Evolutionary conservation across 2,329 filamentous ascomycete species (phyloP).

Genomic region (Ascosphaera pollenicola): DNA sequence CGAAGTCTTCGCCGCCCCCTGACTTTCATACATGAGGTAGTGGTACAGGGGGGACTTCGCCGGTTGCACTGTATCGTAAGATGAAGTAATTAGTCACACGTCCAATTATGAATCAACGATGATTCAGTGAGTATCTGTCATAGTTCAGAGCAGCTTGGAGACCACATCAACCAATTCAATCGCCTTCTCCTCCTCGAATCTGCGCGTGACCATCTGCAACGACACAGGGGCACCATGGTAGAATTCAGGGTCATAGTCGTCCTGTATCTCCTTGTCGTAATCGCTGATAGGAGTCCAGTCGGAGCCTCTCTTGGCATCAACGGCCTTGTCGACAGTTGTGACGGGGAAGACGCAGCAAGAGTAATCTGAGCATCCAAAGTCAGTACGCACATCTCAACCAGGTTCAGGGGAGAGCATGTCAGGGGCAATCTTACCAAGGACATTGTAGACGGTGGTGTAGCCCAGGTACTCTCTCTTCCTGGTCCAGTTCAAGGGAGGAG

Average conservation of each 20-base stretch:
- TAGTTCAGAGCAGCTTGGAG: constrained; percentile 7
- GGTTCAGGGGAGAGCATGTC: not conserved
- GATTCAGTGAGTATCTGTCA: not conserved
- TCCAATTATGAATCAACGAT: constrained; percentile 3
- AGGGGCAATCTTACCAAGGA: constrained; percentile 8
- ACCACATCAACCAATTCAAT: constrained; percentile 18
- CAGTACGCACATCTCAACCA: not conserved
- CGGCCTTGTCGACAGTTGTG: constrained; percentile 6
- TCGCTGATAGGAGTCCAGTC: constrained; percentile 13
- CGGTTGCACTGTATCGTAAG: constrained; percentile 14
- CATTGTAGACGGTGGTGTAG: constrained; percentile 10
- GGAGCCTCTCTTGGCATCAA: constrained; percentile 5
- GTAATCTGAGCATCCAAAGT: constrained; percentile 9
- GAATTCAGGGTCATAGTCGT: constrained; percentile 11
- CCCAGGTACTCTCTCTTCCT: constrained; percentile 9
- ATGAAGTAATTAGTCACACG: constrained; percentile 42
- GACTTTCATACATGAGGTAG: constrained; percentile 13
- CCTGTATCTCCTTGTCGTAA: constrained; percentile 10
- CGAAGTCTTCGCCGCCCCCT: too few species aligned
- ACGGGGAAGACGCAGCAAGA: constrained; percentile 8
- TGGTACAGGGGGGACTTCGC: constrained; percentile 12
- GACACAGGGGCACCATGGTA: constrained; percentile 12
- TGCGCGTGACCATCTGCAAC: constrained; percentile 10
- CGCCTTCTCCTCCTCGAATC: constrained; percentile 14
- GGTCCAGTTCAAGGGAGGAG: constrained; percentile 8